Base-by-base conservation (phyloP, 352 stramenopile species). In the Phytophthora litchii region DNA sequence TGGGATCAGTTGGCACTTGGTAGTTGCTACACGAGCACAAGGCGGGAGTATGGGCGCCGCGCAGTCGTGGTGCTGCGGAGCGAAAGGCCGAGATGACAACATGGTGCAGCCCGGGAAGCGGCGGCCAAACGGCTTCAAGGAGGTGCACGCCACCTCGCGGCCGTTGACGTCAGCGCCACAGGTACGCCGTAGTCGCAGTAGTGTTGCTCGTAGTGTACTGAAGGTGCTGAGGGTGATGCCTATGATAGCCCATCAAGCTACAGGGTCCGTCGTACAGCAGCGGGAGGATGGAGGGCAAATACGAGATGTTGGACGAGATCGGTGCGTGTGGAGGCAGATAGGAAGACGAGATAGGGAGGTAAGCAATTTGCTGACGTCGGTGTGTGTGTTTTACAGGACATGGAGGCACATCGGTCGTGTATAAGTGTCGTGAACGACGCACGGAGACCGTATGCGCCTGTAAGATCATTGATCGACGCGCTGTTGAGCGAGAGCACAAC, bases 401-500 rank as follows among this genome's bases (percentile, higher is more conserved):
- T 40, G 87, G 87, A 40, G 91, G 85, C 49, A 94, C 87, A 17
- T 93, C 87, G 12, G 68, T 96, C 19, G 86, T 93, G 57, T 93
- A 96, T 45, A 81, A 86, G 40, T 96, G 87, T 54, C 66, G 78
- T 17, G 75, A 91, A n/a, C 74, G 77, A 47, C 73, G 75, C 38
- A 80, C 72, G 2, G 83, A 80, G 14, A 72, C 53, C 12, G 37
- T 83, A 13, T 75, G 74, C 16, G 87, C 87, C 25, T 96, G 87
- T 67, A 97, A 97, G 61, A 85, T 96, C 61, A 96, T 97, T 51
- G 84, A 96, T 49, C 87, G 88, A 17, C 71, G 86, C 9, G 72
- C 76, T 6, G 67, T 97, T 10, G 74, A 88, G 47, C 63, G 73
- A 31, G 84, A 91, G 43, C 76, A 83, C 47, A 92, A 91, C 43